Evolutionary conservation across 768 basidiomycete genomes (phyloP), one percentile per base, ranked within the genome.

Genomic region (Rhizopogon sp.): DNA sequence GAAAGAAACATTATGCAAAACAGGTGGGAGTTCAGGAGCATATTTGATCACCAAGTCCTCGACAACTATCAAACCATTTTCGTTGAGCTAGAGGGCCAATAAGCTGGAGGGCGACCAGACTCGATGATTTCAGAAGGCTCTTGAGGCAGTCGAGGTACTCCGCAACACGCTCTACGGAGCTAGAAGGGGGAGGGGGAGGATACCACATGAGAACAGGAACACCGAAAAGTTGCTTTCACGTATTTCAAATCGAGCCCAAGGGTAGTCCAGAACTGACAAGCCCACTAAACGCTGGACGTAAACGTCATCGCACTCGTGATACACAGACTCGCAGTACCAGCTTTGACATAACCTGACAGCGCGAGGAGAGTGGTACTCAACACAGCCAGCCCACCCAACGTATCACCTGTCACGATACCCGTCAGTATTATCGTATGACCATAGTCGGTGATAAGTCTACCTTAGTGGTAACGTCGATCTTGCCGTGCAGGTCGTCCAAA

Each of bases 41-140:
- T 95, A 95, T 68, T 85, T 90, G 66, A 95, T 74, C 16, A 81
- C 82, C 28, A 96, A 73, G 58, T 93, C 80, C 60, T 93, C 85
- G 0, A 90, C 88, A 1, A 71, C 69, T 31, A 97, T 63, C 25
- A 95, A 73, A 3, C 76, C 65, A 29, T 83, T 75, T 8, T 79
- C 72, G 76, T 79, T 16, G 84, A 75, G 55, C 78, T 83, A 0
- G 92, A 91, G 0, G 94, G 94, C 20, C 20, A 20, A 20, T 20
- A 20, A 20, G 20, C 20, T 2, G 20, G 20, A 20, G 20, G 20
- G 20, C 20, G 20, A 20, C 20, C 2, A 20, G 20, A 20, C 20
- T 20, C 20, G 20, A 20, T 20, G 20, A 20, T 20, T 20, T 1
- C 20, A 20, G 20, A 2, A 20, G 20, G 20, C 20, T 20, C 20